These are phyloP conservation scores for Penicillium pulvis DNA, from an alignment of 495 filamentous ascomycete species.

Conservation along the genomic window DNA sequence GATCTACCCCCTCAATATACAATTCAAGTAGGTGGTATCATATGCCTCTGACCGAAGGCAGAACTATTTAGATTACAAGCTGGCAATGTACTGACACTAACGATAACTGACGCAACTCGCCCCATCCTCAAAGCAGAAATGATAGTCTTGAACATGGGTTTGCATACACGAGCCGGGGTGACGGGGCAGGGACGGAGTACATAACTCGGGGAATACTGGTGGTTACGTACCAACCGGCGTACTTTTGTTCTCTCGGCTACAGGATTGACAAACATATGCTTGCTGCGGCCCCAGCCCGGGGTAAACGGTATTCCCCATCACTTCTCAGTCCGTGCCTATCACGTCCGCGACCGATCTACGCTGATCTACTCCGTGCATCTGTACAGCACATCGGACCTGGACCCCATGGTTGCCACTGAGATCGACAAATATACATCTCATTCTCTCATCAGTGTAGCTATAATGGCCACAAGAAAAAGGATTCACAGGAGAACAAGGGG, in stretches of 20 bases:
- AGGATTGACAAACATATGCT: neutral
- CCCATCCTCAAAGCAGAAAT: slow-evolving; percentile 7
- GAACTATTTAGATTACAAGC: neutral
- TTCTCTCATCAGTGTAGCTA: neutral
- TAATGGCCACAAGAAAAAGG: neutral
- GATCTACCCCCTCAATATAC: slow-evolving; percentile 10
- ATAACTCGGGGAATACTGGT: neutral
- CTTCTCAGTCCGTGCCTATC: neutral
- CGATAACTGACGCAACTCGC: slow-evolving; percentile 19
- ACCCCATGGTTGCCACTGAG: neutral
- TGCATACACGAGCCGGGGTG: neutral
- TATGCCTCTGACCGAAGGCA: neutral
- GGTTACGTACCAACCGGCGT: neutral
- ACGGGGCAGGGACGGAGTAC: neutral
- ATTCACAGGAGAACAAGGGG: neutral
- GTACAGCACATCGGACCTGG: neutral
- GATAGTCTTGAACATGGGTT: neutral
- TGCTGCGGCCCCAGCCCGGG: neutral
- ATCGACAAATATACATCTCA: neutral
- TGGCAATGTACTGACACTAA: neutral
- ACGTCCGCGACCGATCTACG: neutral
- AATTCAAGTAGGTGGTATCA: slow-evolving; percentile 13
- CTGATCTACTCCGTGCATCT: slow-evolving; percentile 1
- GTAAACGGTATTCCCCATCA: slow-evolving; percentile 4
- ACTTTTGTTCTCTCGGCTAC: slow-evolving; percentile 4